Evolutionary conservation across 116 monocot genomes (phyloP).

Genomic region (Phalaenopsis hybrid): DNA sequence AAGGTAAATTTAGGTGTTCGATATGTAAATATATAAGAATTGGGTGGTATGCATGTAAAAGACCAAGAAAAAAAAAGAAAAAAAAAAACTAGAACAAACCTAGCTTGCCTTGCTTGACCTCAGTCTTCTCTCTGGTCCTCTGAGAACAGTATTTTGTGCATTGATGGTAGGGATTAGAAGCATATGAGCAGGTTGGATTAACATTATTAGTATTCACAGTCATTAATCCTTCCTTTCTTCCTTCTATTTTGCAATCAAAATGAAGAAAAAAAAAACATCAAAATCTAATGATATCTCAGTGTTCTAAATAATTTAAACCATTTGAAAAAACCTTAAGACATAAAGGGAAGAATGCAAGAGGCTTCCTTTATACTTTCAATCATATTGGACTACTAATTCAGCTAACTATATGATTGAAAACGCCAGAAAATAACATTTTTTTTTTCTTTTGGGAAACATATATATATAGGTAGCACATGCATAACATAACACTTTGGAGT

Average conservation of each 20-base stretch:
- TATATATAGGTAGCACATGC: too few relatives aligned
- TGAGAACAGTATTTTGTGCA: slow-evolving; percentile 6
- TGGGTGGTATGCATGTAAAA: too few relatives aligned
- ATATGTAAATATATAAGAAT: too few relatives aligned
- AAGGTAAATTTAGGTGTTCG: too few relatives aligned
- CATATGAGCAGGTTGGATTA: slow-evolving; percentile 5
- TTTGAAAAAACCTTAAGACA: background rate
- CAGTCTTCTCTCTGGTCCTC: background rate
- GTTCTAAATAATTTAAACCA: background rate
- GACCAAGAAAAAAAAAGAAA: too few relatives aligned
- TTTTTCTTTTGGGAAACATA: too few relatives aligned
- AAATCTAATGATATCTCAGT: too few relatives aligned
- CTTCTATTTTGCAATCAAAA: background rate
- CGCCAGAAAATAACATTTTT: too few relatives aligned
- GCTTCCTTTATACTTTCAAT: background rate
- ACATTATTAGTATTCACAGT: background rate
- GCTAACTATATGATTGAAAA: too few relatives aligned
- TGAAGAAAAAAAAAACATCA: background rate
- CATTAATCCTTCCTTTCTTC: background rate
- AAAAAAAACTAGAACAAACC: background rate
- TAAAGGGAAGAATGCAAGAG: background rate
- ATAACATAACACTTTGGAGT: too few relatives aligned
- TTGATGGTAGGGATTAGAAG: slow-evolving; percentile 13
- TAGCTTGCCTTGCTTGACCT: background rate
- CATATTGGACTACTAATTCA: background rate